These are phyloP conservation scores for Tubosaeta sp. DNA, from an alignment of 768 basidiomycete genomes.

Conservation along the genomic window DNA sequence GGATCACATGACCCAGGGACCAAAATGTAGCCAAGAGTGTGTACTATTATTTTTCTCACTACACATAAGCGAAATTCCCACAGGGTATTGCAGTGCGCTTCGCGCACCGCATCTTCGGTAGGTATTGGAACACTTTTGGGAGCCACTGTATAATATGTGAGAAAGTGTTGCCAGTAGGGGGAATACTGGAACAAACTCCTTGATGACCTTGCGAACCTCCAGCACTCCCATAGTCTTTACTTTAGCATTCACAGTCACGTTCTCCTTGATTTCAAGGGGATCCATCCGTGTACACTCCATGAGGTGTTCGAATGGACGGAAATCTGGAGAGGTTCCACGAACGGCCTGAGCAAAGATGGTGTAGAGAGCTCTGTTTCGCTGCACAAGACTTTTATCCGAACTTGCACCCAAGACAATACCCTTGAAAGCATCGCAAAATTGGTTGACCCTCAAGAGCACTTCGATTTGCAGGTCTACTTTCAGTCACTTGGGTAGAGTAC, in stretches of 20 bases:
- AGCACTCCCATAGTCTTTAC: slow-evolving; percentile 25
- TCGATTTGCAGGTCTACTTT: slow-evolving; percentile 41
- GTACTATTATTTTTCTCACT: no score
- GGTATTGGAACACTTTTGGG: no score
- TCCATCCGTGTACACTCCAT: slow-evolving; percentile 15
- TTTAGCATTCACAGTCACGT: neutral
- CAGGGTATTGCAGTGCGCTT: no score
- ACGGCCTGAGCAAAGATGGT: slow-evolving; percentile 31
- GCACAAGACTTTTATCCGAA: slow-evolving; percentile 35
- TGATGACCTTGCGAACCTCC: slow-evolving; percentile 34
- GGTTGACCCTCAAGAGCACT: slow-evolving; percentile 39
- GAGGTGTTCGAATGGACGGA: slow-evolving; percentile 29
- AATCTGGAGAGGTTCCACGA: slow-evolving; percentile 39
- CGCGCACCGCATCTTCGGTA: no score
- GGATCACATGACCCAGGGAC: no score
- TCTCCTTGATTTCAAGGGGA: slow-evolving; percentile 7
- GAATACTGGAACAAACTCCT: slow-evolving; percentile 34
- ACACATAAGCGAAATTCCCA: no score
- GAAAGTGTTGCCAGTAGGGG: no score
- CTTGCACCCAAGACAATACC: slow-evolving; percentile 30
- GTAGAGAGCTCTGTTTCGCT: slow-evolving; percentile 33
- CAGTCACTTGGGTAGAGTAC: slow-evolving; percentile 39
- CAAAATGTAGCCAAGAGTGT: no score
- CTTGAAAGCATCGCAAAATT: slow-evolving; percentile 46
- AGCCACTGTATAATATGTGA: no score